These are phyloP conservation scores for Sphaceloma murrayae DNA, from an alignment of 2,329 filamentous ascomycete genomes.

Conservation along the genomic window DNA sequence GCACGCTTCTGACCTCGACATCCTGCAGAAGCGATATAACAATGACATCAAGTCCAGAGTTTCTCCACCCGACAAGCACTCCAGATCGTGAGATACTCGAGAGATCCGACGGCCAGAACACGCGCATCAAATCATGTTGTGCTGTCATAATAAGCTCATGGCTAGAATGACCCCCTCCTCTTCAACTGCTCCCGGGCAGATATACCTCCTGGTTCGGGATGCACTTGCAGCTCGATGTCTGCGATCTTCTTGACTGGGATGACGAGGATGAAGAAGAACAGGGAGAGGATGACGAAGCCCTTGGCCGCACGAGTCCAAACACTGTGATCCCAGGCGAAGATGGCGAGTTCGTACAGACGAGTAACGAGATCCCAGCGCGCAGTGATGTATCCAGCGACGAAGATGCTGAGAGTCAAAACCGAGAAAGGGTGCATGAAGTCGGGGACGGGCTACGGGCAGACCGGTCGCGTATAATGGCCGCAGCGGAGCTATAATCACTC, in stretches of 20 bases:
- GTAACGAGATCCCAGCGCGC: slow-evolving; percentile 98
- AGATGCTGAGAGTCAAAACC: slow-evolving; percentile 89
- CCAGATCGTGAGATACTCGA: slow-evolving; percentile 63
- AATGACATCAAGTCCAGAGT: slow-evolving; percentile 81
- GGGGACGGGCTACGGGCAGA: too few relatives aligned
- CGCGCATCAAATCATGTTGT: slow-evolving; percentile 79
- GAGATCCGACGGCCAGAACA: slow-evolving; percentile 95
- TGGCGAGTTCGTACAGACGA: slow-evolving; percentile 87
- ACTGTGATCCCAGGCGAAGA: slow-evolving; percentile 98
- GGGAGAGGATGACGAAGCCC: slow-evolving; percentile 70
- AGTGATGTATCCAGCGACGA: slow-evolving; percentile 98
- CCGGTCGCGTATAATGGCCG: too few relatives aligned
- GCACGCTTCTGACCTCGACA: slow-evolving; percentile 81
- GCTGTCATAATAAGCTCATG: slow-evolving; percentile 53
- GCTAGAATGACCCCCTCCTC: slow-evolving; percentile 84
- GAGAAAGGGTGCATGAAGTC: slow-evolving; percentile 93
- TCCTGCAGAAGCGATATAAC: slow-evolving; percentile 83
- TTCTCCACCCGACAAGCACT: slow-evolving; percentile 90
- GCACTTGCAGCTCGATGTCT: slow-evolving; percentile 63
- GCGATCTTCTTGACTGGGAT: slow-evolving; percentile 79
- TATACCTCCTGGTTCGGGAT: slow-evolving; percentile 66
- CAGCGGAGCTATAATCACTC: too few relatives aligned
- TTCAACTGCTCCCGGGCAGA: slow-evolving; percentile 93
- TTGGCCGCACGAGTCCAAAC: slow-evolving; percentile 82
- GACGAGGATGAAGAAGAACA: slow-evolving; percentile 76